Percentiles rank a stretch among this genome's conserved stretches.
phyloP scores from a whole-genome alignment of 768 basidiomycete genomes.

The Phaeotremella skinneri region DNA sequence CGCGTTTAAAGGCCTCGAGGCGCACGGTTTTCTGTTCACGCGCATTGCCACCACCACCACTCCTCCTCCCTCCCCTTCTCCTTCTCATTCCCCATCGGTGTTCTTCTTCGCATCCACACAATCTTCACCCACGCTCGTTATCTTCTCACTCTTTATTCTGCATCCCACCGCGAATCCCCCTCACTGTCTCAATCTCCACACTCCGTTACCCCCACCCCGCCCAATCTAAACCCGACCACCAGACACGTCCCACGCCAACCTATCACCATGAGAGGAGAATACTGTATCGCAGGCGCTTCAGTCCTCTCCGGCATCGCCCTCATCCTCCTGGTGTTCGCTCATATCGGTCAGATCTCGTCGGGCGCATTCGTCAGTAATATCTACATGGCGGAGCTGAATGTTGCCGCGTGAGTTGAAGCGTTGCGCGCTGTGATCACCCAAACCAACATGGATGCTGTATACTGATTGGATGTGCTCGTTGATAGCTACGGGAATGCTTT shows the following conservation, averaged over 20 bases:
- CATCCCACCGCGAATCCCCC: no score
- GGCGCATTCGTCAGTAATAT: conserved; percentile 37
- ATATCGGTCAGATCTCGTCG: conserved; percentile 45
- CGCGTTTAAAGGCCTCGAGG: no score
- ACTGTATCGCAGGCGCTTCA: conserved; percentile 49
- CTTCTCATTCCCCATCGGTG: no score
- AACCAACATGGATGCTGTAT: conserved; percentile 2
- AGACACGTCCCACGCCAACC: neutral
- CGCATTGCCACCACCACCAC: no score
- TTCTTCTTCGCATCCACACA: no score
- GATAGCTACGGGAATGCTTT: conserved; percentile 30
- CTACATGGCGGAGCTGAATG: conserved; percentile 44
- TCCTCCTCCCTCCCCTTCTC: no score
- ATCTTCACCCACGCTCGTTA: no score
- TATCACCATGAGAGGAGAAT: conserved; percentile 42
- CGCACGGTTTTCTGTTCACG: no score
- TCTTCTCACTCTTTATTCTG: no score
- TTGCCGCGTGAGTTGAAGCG: conserved; percentile 39
- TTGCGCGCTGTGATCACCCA: no score
- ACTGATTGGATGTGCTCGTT: neutral
- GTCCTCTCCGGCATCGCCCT: conserved; percentile 42
- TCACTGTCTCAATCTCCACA: no score
- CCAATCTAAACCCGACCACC: neutral
- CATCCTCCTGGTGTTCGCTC: conserved; percentile 47
- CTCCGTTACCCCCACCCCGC: neutral